Percentiles rank a stretch among this genome's conserved stretches.
Evolutionary conservation across 805 yeast species (phyloP).

Genomic region (Maudiozyma serrabonitensis): DNA sequence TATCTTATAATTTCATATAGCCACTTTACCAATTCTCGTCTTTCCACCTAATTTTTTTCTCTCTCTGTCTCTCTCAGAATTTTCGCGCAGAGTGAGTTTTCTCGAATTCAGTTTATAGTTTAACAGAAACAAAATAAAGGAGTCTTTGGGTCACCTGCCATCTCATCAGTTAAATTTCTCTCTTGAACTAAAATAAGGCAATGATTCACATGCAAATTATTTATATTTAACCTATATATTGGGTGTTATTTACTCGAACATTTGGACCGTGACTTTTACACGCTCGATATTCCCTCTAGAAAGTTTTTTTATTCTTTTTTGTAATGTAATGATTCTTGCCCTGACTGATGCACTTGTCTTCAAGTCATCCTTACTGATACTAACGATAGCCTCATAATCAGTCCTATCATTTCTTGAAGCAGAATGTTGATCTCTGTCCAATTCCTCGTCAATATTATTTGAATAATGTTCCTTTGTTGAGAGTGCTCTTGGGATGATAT

Average conservation of each 20-base stretch:
- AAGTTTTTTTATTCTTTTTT: slow-evolving; percentile 50
- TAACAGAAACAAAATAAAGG: too few species aligned
- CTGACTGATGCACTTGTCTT: slow-evolving; percentile 52
- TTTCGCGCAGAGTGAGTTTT: background rate
- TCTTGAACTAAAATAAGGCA: too few species aligned
- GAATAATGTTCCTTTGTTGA: slow-evolving; percentile 10
- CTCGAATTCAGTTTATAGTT: too few species aligned
- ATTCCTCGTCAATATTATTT: slow-evolving; percentile 10
- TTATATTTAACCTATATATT: background rate
- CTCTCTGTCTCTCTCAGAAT: background rate
- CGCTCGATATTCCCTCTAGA: slow-evolving; percentile 41
- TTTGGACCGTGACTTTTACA: slow-evolving; percentile 43
- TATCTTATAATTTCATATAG: too few species aligned
- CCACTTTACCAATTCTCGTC: too few species aligned
- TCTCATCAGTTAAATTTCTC: too few species aligned
- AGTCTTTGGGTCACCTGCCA: too few species aligned
- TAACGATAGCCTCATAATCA: slow-evolving; percentile 33
- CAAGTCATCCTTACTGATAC: slow-evolving; percentile 42
- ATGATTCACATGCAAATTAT: background rate
- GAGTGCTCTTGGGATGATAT: slow-evolving; percentile 23
- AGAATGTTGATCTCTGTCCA: background rate
- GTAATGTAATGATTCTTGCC: slow-evolving; percentile 47
- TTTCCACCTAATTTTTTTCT: background rate
- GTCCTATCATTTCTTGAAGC: background rate
- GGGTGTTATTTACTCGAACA: slow-evolving; percentile 16